Evolutionary conservation across 495 filamentous ascomycete genomes (phyloP), one percentile per base, ranked within the genome.

Genomic region (Astrothelium macrocarpum): DNA sequence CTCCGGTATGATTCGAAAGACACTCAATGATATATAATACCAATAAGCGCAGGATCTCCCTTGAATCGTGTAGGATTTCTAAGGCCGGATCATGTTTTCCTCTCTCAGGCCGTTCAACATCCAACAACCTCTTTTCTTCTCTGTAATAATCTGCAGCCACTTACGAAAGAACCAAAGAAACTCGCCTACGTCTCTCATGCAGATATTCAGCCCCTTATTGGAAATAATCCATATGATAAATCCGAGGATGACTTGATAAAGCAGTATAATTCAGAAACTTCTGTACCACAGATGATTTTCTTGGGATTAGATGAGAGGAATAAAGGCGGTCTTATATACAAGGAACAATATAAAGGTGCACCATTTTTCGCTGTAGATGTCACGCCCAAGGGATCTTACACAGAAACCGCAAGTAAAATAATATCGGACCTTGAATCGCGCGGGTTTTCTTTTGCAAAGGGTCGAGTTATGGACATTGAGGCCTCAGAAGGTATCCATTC

Each of bases 311-410:
- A 96, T 68, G 91, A 94, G 75, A 77, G 73, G 66, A 71, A 72
- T 26, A 76, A 77, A 62, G 81, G 82, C 29, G 78, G 75, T 16
- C 74, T 79, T 10, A 67, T 81, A 53, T 71, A 80, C 45, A 85
- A 80, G 72, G 82, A 83, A 36, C 45, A 34, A 62, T 96, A 96
- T 72, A 78, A 71, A 32, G 94, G 94, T 10, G 78, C 77, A 14
- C 92, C 94, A 11, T 92, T 84, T 68, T 98, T 97, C 71, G 94
- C 91, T 1, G 68, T 98, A 7, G 94, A 97, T 72, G 83, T 96
- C 25, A 95, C 92, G 9, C 88, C 89, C 0, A 84, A 81, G 69
- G 87, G 82, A 1, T 78, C 72, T 29, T 71, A 81, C 11, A 78
- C 73, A 67, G 79, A 81, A 67, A 80, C 75, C 60, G 75, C 77